phyloP scores from a whole-genome alignment of 1,284 basidiomycete species.

The Tilletia indica region DNA sequence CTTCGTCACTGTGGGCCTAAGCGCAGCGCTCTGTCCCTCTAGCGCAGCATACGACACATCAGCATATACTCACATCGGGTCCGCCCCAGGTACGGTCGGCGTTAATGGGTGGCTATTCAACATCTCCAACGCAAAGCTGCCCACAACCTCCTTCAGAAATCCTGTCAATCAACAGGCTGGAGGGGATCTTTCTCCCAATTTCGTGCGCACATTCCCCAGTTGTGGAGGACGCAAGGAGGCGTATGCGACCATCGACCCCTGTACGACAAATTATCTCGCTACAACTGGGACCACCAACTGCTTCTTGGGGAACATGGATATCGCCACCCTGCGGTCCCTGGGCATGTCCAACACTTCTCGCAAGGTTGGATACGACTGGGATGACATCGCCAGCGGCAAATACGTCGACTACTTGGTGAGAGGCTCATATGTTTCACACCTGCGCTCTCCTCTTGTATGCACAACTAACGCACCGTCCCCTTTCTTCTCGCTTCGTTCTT shows the following conservation, averaged over 20 bases:
- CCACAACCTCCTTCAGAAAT: conserved; percentile 37
- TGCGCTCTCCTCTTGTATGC: background rate
- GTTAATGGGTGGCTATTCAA: conserved; percentile 78
- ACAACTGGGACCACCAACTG: conserved; percentile 58
- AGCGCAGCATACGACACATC: conserved; percentile 37
- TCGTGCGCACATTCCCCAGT: conserved; percentile 63
- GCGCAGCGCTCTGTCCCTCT: conserved; percentile 83
- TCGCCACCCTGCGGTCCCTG: conserved; percentile 27
- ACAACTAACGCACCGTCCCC: background rate
- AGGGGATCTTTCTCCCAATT: conserved; percentile 82
- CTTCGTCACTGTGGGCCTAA: conserved; percentile 91
- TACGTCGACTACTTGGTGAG: conserved; percentile 35
- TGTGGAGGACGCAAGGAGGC: conserved; percentile 59
- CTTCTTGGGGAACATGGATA: conserved; percentile 60
- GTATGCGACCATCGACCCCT: conserved; percentile 74
- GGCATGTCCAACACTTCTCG: conserved; percentile 33
- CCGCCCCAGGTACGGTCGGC: conserved; percentile 61
- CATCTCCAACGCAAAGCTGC: conserved; percentile 63
- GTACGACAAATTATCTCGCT: conserved; percentile 54
- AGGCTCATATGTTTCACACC: background rate
- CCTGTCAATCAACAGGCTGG: conserved; percentile 60
- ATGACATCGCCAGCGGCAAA: conserved; percentile 38
- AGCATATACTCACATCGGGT: conserved; percentile 33
- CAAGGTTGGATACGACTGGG: conserved; percentile 50
- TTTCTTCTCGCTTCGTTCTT: conserved; percentile 55